Base-by-base conservation (phyloP, 495 filamentous ascomycete species). In the Thermothielavioides terrestris region DNA sequence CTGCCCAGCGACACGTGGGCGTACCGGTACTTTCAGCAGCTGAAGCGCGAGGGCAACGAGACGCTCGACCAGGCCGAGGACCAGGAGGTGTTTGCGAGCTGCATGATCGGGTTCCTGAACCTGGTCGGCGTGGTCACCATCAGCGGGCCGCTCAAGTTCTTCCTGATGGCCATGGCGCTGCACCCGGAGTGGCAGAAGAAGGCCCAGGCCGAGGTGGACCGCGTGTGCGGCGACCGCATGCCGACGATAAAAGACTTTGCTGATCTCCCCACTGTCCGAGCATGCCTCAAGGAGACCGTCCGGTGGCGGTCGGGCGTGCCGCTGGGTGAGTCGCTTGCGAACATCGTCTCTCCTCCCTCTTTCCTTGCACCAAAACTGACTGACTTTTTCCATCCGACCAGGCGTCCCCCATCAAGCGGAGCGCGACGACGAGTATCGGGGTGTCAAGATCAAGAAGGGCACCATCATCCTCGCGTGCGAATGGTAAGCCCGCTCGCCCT, bases 241-340 rank as follows among this genome's bases (percentile, higher is more conserved):
- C 77, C 77, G 8, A 68, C 63, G 14, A 72, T 75, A 43, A 58
- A 55, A 6, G 72, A 80, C 49, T 68, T 69, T 38, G 56, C 66
- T 12, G 49, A 74, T 15, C 60, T 79, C 18, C 76, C 75, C 1
- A 75, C 61, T 0, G 66, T 83, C 20, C 61, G 78, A 12, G 80
- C 81, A 6, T 74, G 78, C 28, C 61, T 83, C 32, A 77, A 80
- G 59, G 81, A 85, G 62, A 73, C 74, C 20, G 53, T 78, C 15
- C 72, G 82, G 40, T 84, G 81, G 81, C 62, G 77, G 31, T 80
- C 79, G 15, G 70, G 70, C 25, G 70, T 73, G 10, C 71, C 71
- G 14, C 61, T 75, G 0, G 71, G 69, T 71, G 52, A 56, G 67
- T 54, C 35, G 1, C 26, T 11, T 12, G 30, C n/a, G n/a, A n/a